Percentiles rank a stretch among this genome's conserved stretches.
phyloP scores from a whole-genome alignment of 108 stramenopile species.

The Conticribra guillardii region DNA sequence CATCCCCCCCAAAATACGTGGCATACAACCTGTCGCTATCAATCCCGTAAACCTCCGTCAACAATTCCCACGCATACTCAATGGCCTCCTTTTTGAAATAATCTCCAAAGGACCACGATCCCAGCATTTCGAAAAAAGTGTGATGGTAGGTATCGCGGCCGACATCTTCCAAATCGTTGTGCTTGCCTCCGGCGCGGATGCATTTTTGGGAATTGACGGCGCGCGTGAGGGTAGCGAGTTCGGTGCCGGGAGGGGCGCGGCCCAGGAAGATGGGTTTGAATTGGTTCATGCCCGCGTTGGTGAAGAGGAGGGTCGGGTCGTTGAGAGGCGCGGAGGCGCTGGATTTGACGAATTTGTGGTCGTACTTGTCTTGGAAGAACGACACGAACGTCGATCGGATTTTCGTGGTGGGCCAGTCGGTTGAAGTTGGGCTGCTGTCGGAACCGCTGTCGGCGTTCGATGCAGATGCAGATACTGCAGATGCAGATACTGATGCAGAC shows the following conservation, averaged over 20 bases:
- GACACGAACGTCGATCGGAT: conserved; percentile 94
- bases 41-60: conserved; percentile 90
- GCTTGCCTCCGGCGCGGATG: conserved; percentile 99
- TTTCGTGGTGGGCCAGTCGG: conserved; percentile 84
- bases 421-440: background rate
- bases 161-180: conserved; percentile 99
- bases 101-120: conserved; percentile 95
- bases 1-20: conserved; percentile 98
- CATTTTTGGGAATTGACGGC: conserved; percentile 98
- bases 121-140: conserved; percentile 99
- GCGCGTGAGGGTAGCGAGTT: conserved; percentile 72
- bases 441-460: too few species aligned
- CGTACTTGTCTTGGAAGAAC: conserved; percentile 78
- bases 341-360: conserved; percentile 79
- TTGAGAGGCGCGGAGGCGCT: conserved; percentile 91
- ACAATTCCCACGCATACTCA: conserved; percentile 92
- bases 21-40: conserved; percentile 90
- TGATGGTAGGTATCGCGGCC: conserved; percentile 99
- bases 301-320: conserved; percentile 98
- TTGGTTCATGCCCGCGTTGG: conserved; percentile 99
- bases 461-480: too few species aligned
- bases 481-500: too few species aligned
- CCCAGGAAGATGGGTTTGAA: conserved; percentile 99
- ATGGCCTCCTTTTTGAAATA: conserved; percentile 95
- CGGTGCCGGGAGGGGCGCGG: conserved; percentile 79